These are phyloP conservation scores for Fusarium dimerum DNA, from an alignment of 2,329 filamentous ascomycete species.

Conservation along the genomic window DNA sequence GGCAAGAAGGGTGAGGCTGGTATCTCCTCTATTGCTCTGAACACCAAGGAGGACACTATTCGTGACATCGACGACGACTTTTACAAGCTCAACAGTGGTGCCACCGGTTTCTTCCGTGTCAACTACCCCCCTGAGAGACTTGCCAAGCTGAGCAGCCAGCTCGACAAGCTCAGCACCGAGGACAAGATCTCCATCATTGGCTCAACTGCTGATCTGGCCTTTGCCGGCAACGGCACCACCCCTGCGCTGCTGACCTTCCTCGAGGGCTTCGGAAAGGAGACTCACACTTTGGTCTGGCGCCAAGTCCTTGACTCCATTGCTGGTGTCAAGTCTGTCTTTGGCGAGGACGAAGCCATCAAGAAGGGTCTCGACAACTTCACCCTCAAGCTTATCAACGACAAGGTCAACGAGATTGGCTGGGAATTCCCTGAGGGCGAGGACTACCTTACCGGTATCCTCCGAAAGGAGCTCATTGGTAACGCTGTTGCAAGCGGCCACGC, in stretches of 20 bases:
- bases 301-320: slow-evolving; percentile 78
- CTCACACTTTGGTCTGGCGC: slow-evolving; percentile 85
- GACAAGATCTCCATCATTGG: slow-evolving; percentile 94
- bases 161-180: slow-evolving; percentile 74
- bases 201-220: slow-evolving; percentile 84
- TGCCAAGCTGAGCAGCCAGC: slow-evolving; percentile 74
- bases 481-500: slow-evolving; percentile 78
- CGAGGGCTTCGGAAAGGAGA: slow-evolving; percentile 79
- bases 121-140: slow-evolving; percentile 89
- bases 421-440: slow-evolving; percentile 77
- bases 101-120: slow-evolving; percentile 86
- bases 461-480: slow-evolving; percentile 75
- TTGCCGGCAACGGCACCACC: slow-evolving; percentile 82
- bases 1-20: slow-evolving; percentile 67
- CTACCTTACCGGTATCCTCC: slow-evolving; percentile 78
- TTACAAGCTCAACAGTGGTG: slow-evolving; percentile 91
- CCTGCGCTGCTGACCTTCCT: slow-evolving; percentile 80
- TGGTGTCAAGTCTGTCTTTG: slow-evolving; percentile 82
- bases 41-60: slow-evolving; percentile 75
- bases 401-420: slow-evolving; percentile 82
- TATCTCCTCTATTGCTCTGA: slow-evolving; percentile 67
- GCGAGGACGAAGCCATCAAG: slow-evolving; percentile 70
- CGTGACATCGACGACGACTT: slow-evolving; percentile 74
- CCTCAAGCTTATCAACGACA: slow-evolving; percentile 72
- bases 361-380: slow-evolving; percentile 76